Base-by-base conservation (phyloP, 495 filamentous ascomycete species). In the Clohesyomyces aquaticus region DNA sequence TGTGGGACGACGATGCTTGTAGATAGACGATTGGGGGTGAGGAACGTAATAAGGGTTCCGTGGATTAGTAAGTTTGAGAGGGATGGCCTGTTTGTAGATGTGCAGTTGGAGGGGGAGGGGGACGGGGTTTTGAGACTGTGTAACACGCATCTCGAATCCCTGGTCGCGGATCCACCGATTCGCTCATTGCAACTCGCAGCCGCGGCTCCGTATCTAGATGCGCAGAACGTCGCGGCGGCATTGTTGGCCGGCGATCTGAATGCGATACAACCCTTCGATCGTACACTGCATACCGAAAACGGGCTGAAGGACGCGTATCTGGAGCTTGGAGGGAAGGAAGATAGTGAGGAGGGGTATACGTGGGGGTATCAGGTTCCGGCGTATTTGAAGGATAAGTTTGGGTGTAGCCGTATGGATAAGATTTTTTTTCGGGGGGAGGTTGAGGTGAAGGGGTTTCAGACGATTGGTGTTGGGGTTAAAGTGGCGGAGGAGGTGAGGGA, bases 61-160 rank as follows among this genome's bases (percentile, higher is more conserved):
- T 60, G 35, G 6, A 46, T 70, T 16, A 77, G 80, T 11, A 6
- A 53, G 2, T 80, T 84, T 75, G 71, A 76, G 42, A 73, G 82
- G 9, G 83, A 85, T 70, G 82, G 66, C 1, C 67, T 84, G 0
- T 83, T 83, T 50, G 76, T 82, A 26, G 83, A 85, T 49, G 59
- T 83, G 23, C 8, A 21, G 16, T 35, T 26, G 25, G 42, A 21
- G 27, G 61, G 51, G 14, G 69, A 62, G 0, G 29, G 27, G 3
- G 45, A 23, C 1, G 25, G 28, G n/a, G 48, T 65, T 4, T 26
- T 85, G 0, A 75, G 82, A 27, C 60, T 85, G 6, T 80, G 82
- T 63, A 82, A 80, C 60, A 77, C 81, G 3, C 83, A 86, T 61
- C 79, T 84, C 18, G 83, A 85, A 62, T 82, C 79, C 10, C 74